Percentiles rank a stretch among this genome's conserved stretches.
phyloP scores from a whole-genome alignment of 106 monocot genomes.

The Acorus calamus region DNA sequence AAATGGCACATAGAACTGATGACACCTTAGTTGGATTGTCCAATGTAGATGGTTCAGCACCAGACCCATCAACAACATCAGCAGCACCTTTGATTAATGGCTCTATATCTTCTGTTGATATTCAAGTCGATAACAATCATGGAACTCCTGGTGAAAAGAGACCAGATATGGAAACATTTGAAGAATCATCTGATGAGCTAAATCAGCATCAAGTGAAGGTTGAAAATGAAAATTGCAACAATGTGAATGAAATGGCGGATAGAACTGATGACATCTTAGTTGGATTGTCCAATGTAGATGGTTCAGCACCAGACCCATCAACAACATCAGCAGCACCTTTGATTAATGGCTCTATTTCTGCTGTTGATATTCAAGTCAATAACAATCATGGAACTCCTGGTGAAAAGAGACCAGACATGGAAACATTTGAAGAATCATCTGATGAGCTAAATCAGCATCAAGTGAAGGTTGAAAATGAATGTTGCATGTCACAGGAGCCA shows the following conservation, averaged over 20 bases:
- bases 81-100: too few species aligned
- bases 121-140: background rate
- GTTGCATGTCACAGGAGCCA: conserved; percentile 5
- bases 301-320: too few species aligned
- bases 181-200: background rate
- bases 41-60: too few species aligned
- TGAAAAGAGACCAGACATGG: background rate
- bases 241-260: too few species aligned
- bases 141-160: background rate
- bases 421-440: background rate
- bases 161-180: background rate
- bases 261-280: too few species aligned
- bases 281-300: too few species aligned
- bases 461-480: conserved; percentile 5
- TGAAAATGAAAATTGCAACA: conserved; percentile 5
- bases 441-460: background rate
- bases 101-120: background rate
- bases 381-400: background rate
- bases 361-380: background rate
- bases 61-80: too few species aligned
- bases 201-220: conserved; percentile 3
- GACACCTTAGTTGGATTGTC: too few species aligned
- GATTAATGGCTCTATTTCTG: too few species aligned
- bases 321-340: too few species aligned
- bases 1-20: too few species aligned